Evolutionary conservation across 1,139 yeast species (phyloP).

Genomic region (Groenewaldozyma sp.): DNA sequence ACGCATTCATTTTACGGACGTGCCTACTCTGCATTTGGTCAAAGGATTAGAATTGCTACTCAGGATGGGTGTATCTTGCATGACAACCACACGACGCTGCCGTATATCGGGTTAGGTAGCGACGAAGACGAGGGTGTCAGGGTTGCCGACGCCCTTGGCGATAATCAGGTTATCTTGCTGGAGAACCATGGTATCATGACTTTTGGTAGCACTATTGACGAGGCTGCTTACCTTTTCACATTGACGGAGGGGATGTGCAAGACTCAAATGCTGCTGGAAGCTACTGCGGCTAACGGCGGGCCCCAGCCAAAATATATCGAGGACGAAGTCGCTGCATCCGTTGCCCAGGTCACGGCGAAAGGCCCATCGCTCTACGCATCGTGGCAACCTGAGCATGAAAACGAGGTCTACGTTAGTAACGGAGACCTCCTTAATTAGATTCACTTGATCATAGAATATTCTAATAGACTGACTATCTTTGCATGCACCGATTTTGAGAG

Average conservation of each 20-base stretch:
- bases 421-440: constrained; percentile 20
- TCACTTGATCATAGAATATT: no score
- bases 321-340: constrained; percentile 64
- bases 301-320: constrained; percentile 35
- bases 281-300: constrained; percentile 36
- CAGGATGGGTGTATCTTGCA: constrained; percentile 69
- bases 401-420: constrained; percentile 30
- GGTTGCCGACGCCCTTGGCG: constrained; percentile 60
- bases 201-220: constrained; percentile 70
- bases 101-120: constrained; percentile 74
- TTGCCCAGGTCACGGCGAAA: constrained; percentile 51
- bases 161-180: constrained; percentile 54
- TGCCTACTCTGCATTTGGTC: constrained; percentile 65
- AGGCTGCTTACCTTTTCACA: constrained; percentile 67
- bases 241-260: constrained; percentile 63
- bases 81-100: constrained; percentile 57
- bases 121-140: constrained; percentile 62
- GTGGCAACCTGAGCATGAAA: constrained; percentile 57
- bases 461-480: no score
- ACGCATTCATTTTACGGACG: constrained; percentile 69
- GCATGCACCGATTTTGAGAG: no score
- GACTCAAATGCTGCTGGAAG: constrained; percentile 59
- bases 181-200: constrained; percentile 76
- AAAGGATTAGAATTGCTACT: constrained; percentile 65
- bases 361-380: constrained; percentile 63